Percentiles rank a stretch among this genome's conserved stretches.
phyloP scores from a whole-genome alignment of 352 stramenopile genomes.

The Phytophthora sansomeana region DNA sequence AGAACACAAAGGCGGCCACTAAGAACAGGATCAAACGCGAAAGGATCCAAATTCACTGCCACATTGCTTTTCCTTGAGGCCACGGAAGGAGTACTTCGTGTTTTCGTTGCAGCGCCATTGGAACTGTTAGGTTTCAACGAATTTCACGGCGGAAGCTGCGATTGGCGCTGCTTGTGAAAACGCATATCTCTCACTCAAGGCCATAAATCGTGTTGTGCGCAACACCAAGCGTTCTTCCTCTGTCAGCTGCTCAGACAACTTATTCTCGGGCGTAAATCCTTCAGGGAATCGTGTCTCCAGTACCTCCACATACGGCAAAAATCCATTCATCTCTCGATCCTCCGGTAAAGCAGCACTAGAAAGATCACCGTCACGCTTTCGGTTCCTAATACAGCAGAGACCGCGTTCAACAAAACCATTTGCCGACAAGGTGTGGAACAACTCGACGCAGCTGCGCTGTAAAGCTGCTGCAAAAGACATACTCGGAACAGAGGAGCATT shows the following conservation, averaged over 20 bases:
- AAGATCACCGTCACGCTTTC: slow-evolving; percentile 23
- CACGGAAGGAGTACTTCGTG: neutral
- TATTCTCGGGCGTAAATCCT: slow-evolving; percentile 9
- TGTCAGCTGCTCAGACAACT: slow-evolving; percentile 4
- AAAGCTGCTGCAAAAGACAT: slow-evolving; percentile 11
- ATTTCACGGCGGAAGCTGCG: neutral
- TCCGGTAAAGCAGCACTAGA: slow-evolving; percentile 39
- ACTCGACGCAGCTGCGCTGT: slow-evolving; percentile 14
- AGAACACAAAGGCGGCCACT: slow-evolving; percentile 35
- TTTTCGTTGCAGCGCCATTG: neutral
- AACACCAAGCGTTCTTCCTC: slow-evolving; percentile 34
- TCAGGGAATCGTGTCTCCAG: slow-evolving; percentile 12
- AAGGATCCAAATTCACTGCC: slow-evolving; percentile 11
- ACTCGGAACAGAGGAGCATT: slow-evolving; percentile 13
- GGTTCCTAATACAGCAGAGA: slow-evolving; percentile 25
- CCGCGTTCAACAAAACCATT: slow-evolving; percentile 36
- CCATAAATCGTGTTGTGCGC: slow-evolving; percentile 29
- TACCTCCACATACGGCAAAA: slow-evolving; percentile 39
- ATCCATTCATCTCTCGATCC: slow-evolving; percentile 50
- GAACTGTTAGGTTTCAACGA: neutral
- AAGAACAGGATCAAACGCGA: slow-evolving; percentile 23
- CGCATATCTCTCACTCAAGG: slow-evolving; percentile 36
- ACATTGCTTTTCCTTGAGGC: neutral
- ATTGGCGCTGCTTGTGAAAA: slow-evolving; percentile 9
- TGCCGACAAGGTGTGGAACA: slow-evolving; percentile 29